Conservation (phyloP, 768 basidiomycete genomes). For the Lentinula boryana region DNA sequence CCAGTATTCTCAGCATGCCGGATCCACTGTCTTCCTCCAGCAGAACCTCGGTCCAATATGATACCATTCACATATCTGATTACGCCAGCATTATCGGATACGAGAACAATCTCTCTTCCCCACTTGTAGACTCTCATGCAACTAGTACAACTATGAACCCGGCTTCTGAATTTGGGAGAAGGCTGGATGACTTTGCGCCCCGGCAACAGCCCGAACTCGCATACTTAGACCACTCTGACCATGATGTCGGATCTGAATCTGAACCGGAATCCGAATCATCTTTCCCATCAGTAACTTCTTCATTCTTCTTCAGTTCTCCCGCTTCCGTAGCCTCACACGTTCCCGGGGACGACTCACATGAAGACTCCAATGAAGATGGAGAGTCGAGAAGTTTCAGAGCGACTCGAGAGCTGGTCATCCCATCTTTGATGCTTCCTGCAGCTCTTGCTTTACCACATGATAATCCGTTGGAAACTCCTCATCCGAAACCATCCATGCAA, state of each 20-base stretch:
- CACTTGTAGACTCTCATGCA: neutral
- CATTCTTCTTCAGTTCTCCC: slow-evolving; percentile 7
- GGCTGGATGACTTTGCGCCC: neutral
- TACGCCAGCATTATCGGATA: neutral
- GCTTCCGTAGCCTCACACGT: slow-evolving; percentile 2
- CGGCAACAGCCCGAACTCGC: neutral
- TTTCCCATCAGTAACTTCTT: slow-evolving; percentile 7
- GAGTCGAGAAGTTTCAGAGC: slow-evolving; percentile 1
- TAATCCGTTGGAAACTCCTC: neutral
- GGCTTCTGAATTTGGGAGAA: neutral
- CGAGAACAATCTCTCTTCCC: neutral
- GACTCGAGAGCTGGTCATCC: neutral
- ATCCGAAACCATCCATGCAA: neutral
- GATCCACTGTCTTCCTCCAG: slow-evolving; percentile 4
- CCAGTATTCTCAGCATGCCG: slow-evolving; percentile 7
- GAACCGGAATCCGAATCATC: slow-evolving; percentile 5
- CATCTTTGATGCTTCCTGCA: neutral
- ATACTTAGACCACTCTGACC: neutral
- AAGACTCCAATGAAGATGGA: neutral
- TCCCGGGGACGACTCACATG: neutral
- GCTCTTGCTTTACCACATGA: neutral
- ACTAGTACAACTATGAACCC: neutral
- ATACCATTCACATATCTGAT: neutral
- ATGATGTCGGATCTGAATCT: neutral
- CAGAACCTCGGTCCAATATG: neutral